Percentiles rank a stretch among this genome's conserved stretches.
Conservation (phyloP, 2,329 filamentous ascomycete species). For the Xylaria sp. region DNA sequence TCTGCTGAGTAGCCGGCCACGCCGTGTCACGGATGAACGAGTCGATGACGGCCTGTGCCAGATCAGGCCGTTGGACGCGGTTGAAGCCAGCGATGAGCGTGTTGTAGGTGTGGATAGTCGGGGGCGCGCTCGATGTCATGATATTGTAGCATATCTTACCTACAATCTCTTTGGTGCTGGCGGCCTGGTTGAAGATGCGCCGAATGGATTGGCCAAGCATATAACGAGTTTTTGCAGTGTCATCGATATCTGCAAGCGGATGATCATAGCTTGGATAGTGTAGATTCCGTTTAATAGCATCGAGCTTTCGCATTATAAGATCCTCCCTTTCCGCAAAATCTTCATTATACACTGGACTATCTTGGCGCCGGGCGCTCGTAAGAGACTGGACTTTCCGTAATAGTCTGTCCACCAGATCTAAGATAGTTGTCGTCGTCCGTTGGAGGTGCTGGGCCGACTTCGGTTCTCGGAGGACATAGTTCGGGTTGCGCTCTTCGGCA, state of each 20-base stretch:
- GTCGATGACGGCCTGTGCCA: conserved; percentile 57
- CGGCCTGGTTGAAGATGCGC: conserved; percentile 31
- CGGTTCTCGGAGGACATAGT: conserved; percentile 26
- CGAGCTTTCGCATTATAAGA: conserved; percentile 22
- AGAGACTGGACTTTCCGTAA: conserved; percentile 2
- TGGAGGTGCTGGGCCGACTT: conserved; percentile 15
- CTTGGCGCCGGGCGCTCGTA: conserved; percentile 7
- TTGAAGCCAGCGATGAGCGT: conserved; percentile 69
- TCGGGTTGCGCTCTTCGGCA: conserved; percentile 27
- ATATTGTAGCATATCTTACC: conserved; percentile 67
- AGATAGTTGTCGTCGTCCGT: conserved; percentile 19
- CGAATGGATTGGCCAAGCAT: conserved; percentile 33
- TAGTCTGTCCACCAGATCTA: conserved; percentile 27
- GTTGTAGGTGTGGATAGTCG: conserved; percentile 72
- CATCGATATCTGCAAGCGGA: conserved; percentile 16
- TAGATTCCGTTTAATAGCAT: conserved; percentile 11
- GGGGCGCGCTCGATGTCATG: conserved; percentile 61
- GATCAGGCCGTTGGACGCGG: conserved; percentile 48
- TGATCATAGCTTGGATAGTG: conserved; percentile 32
- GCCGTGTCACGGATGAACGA: conserved; percentile 50
- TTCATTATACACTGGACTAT: background rate
- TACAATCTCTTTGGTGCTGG: conserved; percentile 34
- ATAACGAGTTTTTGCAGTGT: conserved; percentile 18
- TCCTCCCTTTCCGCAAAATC: background rate
- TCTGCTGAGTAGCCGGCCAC: conserved; percentile 52